Conservation (phyloP, 495 filamentous ascomycete genomes). For the Penicillium taxi region DNA sequence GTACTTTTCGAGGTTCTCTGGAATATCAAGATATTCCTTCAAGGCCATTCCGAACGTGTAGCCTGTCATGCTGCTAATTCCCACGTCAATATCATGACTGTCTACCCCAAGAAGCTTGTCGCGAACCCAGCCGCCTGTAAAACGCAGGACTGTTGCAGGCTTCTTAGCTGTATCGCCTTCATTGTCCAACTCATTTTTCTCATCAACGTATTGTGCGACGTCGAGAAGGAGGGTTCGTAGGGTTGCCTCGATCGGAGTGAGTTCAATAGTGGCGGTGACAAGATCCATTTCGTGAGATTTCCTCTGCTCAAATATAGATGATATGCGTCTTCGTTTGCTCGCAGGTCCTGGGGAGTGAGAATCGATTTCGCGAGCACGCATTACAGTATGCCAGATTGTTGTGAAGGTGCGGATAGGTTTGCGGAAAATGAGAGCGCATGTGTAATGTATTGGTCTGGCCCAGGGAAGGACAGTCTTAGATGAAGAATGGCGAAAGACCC, state of each 20-base stretch:
- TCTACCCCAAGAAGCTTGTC: constrained; percentile 80
- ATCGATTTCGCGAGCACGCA: constrained; percentile 21
- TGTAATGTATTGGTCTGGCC: constrained; percentile 9
- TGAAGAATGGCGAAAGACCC: constrained; percentile 11
- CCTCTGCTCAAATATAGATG: constrained; percentile 11
- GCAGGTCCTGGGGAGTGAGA: constrained; percentile 19
- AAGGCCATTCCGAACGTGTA: constrained; percentile 65
- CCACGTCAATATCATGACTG: constrained; percentile 90
- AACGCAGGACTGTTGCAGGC: constrained; percentile 53
- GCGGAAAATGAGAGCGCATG: constrained; percentile 8
- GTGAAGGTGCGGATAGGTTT: constrained; percentile 6
- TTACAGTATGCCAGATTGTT: constrained; percentile 15
- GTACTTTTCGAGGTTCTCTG: constrained; percentile 49
- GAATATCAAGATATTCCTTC: constrained; percentile 49
- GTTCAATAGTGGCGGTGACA: constrained; percentile 39
- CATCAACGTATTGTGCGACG: constrained; percentile 60
- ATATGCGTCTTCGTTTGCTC: constrained; percentile 31
- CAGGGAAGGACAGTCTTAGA: constrained; percentile 7
- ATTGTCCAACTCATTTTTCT: constrained; percentile 38
- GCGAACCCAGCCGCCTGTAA: constrained; percentile 97
- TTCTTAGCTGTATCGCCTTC: constrained; percentile 13
- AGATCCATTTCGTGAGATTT: constrained; percentile 17
- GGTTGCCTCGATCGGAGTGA: constrained; percentile 59
- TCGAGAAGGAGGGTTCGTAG: constrained; percentile 66
- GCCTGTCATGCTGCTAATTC: constrained; percentile 92